Base-by-base conservation (phyloP, 1,284 basidiomycete species). In the Tilletiaria anomala region DNA sequence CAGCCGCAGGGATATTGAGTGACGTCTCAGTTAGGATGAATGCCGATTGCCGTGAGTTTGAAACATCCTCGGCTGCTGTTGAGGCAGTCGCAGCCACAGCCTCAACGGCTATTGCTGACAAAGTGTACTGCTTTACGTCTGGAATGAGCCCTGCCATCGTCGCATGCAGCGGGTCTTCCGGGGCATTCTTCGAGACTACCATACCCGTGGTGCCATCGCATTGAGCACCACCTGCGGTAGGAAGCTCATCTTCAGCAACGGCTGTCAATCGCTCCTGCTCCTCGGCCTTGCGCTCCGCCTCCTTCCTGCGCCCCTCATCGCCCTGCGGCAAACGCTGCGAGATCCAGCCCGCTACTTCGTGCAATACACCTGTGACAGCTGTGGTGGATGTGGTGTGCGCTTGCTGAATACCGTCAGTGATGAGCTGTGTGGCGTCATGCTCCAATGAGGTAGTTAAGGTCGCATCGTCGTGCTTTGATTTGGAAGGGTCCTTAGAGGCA, bases 331-430 rank as follows among this genome's bases (percentile, higher is more conserved):
- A 44, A 3, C 58, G 50, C n/a, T 61, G 54, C 23, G 58, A 61
- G 40, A 61, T 59, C 58, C 58, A 61, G 14, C 42, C 45, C 1
- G 53, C 58, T 16, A 61, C 51, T 37, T 61, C 58, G 8, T 49
- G n/a, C n/a, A n/a, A n/a, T n/a, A n/a, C n/a, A n/a, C n/a, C n/a
- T n/a, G n/a, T n/a, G n/a, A n/a, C n/a, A n/a, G n/a, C n/a, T n/a
- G n/a, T 32, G 14, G 14, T 32, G 29, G n/a, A 14, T n/a, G 14
- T 32, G 14, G 22, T n/a, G 11, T 35, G 14, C 33, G 14, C 19
- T 35, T 35, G 19, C 33, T 10, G 8, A 20, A 10, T 11, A 12
- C n/a, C n/a, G n/a, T 10, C n/a, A n/a, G n/a, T n/a, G n/a, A n/a
- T n/a, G n/a, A n/a, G n/a, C n/a, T n/a, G n/a, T n/a, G n/a, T n/a